Base-by-base conservation (phyloP, 352 stramenopile species). In the Plasmopara viticola region DNA sequence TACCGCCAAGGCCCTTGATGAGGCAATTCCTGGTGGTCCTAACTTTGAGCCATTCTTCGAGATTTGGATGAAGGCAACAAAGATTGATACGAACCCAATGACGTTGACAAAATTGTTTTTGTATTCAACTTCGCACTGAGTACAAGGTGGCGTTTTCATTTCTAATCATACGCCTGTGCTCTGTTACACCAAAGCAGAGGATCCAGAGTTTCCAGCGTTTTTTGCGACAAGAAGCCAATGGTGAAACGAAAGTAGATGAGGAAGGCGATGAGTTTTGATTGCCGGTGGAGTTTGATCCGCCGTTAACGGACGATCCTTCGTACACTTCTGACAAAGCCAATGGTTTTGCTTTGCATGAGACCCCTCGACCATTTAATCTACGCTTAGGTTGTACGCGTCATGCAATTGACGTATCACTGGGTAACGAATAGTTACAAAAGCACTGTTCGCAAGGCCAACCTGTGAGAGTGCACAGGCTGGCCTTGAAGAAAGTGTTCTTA, bases 41-140 rank as follows among this genome's bases (percentile, higher is more conserved):
- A 99, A 99, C 77, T 99, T 99, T 64, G 97, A 99, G 70, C 97
- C 97, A 12, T 75, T 99, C 13, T 99, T 65, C 87, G 95, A 14
- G 97, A 99, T 70, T 60, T 97, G 9, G 94, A 98, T 51, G 91
- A 98, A 44, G 95, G 98, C 48, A 96, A 99, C 54, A 96, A 99
- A 59, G 97, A 99, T 74, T 99, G 97, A 97, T 99, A 99, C 78
- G 97, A 99, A 68, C 99, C 99, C 74, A 99, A 99, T 60, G 97
- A 99, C 71, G 98, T 99, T 67, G 98, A 98, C 73, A 99, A 99
- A 74, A 99, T 66, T 99, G 99, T 67, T 98, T 99, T 61, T 92
- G 97, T 5, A 86, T 98, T 67, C 95, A 97, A 59, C 99, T 99
- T 64, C 86, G 97, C 18, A 99, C 95, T 4, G 97, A 99, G 70